phyloP scores from a whole-genome alignment of 2,329 filamentous ascomycete genomes.

The Tothia fuscella region DNA sequence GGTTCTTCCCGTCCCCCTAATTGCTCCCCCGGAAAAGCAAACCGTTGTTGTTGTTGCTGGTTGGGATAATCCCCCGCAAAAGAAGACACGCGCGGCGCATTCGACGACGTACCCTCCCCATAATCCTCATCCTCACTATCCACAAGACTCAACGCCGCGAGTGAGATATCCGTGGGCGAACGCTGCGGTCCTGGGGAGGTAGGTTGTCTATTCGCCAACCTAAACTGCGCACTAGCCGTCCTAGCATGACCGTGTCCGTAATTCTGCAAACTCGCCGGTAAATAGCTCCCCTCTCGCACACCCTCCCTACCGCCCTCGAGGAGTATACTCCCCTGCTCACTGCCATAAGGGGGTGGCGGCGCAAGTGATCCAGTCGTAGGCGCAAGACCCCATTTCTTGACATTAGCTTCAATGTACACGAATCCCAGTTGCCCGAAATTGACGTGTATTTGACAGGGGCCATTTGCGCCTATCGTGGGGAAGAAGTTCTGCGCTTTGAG shows the following conservation, averaged over 20 bases:
- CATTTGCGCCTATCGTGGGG: conserved; percentile 90
- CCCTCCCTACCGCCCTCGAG: conserved; percentile 63
- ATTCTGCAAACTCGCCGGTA: conserved; percentile 27
- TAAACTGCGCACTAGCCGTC: conserved; percentile 65
- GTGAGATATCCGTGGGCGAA: conserved; percentile 89
- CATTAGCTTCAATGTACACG: conserved; percentile 97
- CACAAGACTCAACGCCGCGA: conserved; percentile 70
- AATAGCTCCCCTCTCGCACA: conserved; percentile 40
- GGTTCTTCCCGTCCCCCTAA: conserved; percentile 25
- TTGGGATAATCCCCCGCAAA: conserved; percentile 15
- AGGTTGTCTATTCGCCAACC: conserved; percentile 45
- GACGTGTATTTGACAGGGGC: conserved; percentile 83
- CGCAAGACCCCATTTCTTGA: conserved; percentile 98
- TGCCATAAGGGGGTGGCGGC: conserved; percentile 90
- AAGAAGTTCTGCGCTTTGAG: conserved; percentile 95
- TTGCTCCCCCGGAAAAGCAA: neutral
- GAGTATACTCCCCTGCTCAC: conserved; percentile 90
- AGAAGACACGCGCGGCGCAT: conserved; percentile 17
- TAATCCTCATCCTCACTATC: conserved; percentile 51
- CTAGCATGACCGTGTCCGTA: conserved; percentile 47
- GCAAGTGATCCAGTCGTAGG: conserved; percentile 92
- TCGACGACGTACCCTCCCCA: conserved; percentile 56
- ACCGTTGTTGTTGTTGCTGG: conserved; percentile 33
- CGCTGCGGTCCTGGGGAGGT: conserved; percentile 80
- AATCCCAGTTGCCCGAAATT: conserved; percentile 98